A percentile compares a stretch with the other conserved stretches of the same genome.
phyloP scores from a whole-genome alignment of 331 rosid species.

The Quercus lobata region DNA sequence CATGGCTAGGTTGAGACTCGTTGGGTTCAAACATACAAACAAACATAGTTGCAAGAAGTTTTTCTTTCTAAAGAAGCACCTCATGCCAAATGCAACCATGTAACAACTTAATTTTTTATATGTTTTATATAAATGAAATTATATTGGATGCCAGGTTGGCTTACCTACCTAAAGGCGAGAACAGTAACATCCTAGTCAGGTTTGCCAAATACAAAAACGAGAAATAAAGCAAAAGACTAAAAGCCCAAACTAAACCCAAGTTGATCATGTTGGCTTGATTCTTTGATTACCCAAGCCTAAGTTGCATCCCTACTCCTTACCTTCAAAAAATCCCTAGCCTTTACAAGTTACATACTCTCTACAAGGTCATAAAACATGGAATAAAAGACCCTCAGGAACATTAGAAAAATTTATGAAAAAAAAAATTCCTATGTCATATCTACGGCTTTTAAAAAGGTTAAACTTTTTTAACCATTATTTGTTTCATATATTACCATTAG shows the following conservation, averaged over 20 bases:
- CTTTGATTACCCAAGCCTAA: not conserved
- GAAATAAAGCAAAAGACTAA: not conserved
- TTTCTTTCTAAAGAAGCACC: too few relatives aligned
- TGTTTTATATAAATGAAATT: not conserved
- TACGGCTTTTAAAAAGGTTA: not conserved
- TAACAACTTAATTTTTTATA: too few relatives aligned
- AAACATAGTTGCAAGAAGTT: too few relatives aligned
- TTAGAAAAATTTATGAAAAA: not conserved
- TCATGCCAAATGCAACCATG: too few relatives aligned
- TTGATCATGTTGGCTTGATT: not conserved
- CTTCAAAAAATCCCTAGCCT: not conserved
- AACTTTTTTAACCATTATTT: not conserved
- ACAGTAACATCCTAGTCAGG: not conserved
- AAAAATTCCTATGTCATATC: not conserved
- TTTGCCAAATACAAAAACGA: not conserved
- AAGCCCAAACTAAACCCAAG: not conserved
- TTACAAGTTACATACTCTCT: not conserved
- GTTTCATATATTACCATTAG: not conserved
- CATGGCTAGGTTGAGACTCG: too few relatives aligned
- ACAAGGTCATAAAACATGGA: not conserved
- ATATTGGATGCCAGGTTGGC: not conserved
- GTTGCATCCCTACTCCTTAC: not conserved
- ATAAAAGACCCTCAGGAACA: not conserved
- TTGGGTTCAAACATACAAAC: too few relatives aligned
- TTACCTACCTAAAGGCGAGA: not conserved